These are phyloP conservation scores for Cardiospermum halicacabum DNA, from an alignment of 345 rosid species.

Conservation along the genomic window DNA sequence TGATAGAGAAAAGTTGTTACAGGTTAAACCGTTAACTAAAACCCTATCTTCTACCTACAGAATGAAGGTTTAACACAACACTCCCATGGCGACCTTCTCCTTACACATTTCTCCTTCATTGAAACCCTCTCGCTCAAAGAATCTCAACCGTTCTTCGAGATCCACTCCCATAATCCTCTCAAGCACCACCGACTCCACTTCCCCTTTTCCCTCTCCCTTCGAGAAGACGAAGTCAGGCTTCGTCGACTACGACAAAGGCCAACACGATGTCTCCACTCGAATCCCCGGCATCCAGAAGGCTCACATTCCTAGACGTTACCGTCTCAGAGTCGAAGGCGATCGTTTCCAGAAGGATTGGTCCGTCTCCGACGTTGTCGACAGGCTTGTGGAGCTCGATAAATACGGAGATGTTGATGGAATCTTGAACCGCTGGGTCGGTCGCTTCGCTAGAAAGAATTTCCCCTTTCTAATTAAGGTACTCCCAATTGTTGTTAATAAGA, in stretches of 20 bases:
- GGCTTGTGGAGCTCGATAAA: conserved; percentile 47
- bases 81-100: conserved; percentile 17
- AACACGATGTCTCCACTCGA: conserved; percentile 54
- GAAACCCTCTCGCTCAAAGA: conserved; percentile 12
- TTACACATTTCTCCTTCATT: conserved; percentile 9
- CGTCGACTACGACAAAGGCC: conserved; percentile 80
- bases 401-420: conserved; percentile 52
- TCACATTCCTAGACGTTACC: conserved; percentile 57
- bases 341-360: conserved; percentile 89
- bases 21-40: too few relatives aligned
- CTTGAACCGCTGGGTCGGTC: conserved; percentile 82
- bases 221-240: conserved; percentile 44
- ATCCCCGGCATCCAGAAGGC: conserved; percentile 58
- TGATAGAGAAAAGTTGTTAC: too few relatives aligned
- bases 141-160: conserved; percentile 8
- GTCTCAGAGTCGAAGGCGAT: conserved; percentile 50
- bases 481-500: background rate
- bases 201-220: conserved; percentile 41
- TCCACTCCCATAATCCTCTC: conserved; percentile 16
- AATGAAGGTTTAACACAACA: background rate
- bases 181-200: conserved; percentile 25
- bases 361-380: conserved; percentile 61
- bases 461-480: conserved; percentile 61
- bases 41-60: too few relatives aligned
- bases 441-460: conserved; percentile 77